Conservation (phyloP, 192 early-diverging fungal genomes). For the Coemansia sp. region DNA sequence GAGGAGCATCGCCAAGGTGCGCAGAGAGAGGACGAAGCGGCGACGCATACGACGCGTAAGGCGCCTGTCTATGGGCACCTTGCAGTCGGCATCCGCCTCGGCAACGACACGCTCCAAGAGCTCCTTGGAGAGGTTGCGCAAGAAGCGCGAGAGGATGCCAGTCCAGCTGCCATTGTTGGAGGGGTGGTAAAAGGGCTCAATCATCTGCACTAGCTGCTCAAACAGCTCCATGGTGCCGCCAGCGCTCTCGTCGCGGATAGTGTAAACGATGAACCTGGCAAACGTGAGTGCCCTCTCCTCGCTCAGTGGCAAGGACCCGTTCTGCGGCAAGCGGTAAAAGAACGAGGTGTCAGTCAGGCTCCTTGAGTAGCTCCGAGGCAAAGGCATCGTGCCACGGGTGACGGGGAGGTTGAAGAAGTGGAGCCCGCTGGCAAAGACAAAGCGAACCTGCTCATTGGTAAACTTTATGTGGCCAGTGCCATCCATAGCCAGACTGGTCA, state of each 20-base stretch:
- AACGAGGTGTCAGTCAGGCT: slow-evolving; percentile 30
- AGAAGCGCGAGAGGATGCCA: slow-evolving; percentile 68
- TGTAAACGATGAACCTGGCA: slow-evolving; percentile 80
- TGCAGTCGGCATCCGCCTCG: slow-evolving; percentile 28
- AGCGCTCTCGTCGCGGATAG: slow-evolving; percentile 62
- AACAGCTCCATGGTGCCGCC: slow-evolving; percentile 65
- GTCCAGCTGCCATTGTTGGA: slow-evolving; percentile 93
- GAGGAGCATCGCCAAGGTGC: slow-evolving; percentile 49
- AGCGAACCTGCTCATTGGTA: slow-evolving; percentile 45
- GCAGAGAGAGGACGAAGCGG: slow-evolving; percentile 39
- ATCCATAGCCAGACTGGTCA: slow-evolving; percentile 69
- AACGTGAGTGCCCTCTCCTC: slow-evolving; percentile 59
- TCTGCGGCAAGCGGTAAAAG: slow-evolving; percentile 37
- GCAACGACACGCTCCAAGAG: slow-evolving; percentile 64
- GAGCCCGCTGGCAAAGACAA: slow-evolving; percentile 55
- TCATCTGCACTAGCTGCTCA: slow-evolving; percentile 76
- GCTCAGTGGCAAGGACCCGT: slow-evolving; percentile 35
- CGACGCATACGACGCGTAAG: slow-evolving; percentile 41
- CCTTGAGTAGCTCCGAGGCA: slow-evolving; percentile 23
- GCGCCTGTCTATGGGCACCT: slow-evolving; percentile 19
- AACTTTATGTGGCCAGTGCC: slow-evolving; percentile 34
- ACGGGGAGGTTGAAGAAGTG: slow-evolving; percentile 52
- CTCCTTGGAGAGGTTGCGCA: slow-evolving; percentile 66
- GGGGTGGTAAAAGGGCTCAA: slow-evolving; percentile 90
- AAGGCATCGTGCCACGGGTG: slow-evolving; percentile 12